phyloP scores from a whole-genome alignment of 176 grass and related monocot species.

The Zoysia japonica region DNA sequence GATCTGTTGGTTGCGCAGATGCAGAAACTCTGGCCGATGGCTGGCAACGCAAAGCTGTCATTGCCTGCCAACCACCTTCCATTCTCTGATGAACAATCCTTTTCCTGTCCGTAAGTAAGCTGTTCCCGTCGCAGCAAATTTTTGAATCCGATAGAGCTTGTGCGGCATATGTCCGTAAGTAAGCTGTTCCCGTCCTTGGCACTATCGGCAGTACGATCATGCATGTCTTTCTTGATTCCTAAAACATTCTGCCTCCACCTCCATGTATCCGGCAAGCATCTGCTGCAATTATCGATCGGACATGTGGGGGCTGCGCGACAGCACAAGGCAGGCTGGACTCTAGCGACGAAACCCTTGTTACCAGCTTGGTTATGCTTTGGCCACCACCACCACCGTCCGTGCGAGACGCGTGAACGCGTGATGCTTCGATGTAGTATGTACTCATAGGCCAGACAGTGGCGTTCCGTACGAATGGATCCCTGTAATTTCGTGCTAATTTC shows the following conservation, averaged over 20 bases:
- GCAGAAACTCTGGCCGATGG: slow-evolving; percentile 1
- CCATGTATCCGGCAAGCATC: neutral
- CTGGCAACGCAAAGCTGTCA: slow-evolving; percentile 24
- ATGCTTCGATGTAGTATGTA: neutral
- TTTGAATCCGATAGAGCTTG: neutral
- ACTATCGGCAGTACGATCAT: neutral
- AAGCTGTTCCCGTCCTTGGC: too few species aligned
- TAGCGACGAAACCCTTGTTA: neutral
- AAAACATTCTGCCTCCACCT: slow-evolving; percentile 16
- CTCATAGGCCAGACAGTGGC: slow-evolving; percentile 2
- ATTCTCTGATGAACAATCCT: slow-evolving; percentile 12
- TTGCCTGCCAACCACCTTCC: slow-evolving; percentile 29
- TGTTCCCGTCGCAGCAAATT: neutral
- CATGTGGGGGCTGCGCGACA: neutral
- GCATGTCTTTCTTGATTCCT: neutral
- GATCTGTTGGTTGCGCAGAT: neutral
- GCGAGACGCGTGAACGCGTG: neutral
- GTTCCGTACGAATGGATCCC: slow-evolving; percentile 9
- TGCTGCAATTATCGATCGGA: neutral
- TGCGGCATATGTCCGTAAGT: too few species aligned
- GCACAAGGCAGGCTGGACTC: neutral
- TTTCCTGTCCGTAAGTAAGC: neutral
- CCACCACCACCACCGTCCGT: neutral
- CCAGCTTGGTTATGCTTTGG: slow-evolving; percentile 23
- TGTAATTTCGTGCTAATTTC: slow-evolving; percentile 8